These are phyloP conservation scores for Cymbidium sinense DNA, from an alignment of 106 monocot genomes.

Conservation along the genomic window DNA sequence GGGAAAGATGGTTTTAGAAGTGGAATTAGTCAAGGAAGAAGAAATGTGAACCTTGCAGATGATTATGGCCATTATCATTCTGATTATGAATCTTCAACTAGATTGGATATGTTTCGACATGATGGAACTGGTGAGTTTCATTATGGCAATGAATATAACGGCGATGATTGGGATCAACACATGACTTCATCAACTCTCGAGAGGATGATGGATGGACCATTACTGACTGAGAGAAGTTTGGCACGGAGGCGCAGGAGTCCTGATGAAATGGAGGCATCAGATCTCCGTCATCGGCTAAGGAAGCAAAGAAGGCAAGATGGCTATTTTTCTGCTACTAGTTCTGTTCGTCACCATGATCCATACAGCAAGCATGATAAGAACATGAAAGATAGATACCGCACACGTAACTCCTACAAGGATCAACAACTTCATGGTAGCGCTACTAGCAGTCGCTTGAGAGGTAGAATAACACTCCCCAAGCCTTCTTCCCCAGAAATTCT, in stretches of 20 bases:
- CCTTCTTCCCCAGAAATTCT: slow-evolving; percentile 15
- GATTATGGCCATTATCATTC: background rate
- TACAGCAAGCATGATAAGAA: background rate
- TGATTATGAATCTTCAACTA: background rate
- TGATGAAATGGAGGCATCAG: slow-evolving; percentile 32
- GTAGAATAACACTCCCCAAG: slow-evolving; percentile 69
- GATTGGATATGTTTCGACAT: background rate
- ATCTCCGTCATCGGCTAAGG: slow-evolving; percentile 60
- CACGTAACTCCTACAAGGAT: slow-evolving; percentile 8
- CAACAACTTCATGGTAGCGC: slow-evolving; percentile 9
- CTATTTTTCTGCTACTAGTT: slow-evolving; percentile 19
- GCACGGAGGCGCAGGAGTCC: slow-evolving; percentile 16
- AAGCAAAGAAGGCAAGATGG: slow-evolving; percentile 61
- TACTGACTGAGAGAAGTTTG: slow-evolving; percentile 15
- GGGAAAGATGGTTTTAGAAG: slow-evolving; percentile 29
- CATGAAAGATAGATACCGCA: slow-evolving; percentile 20
- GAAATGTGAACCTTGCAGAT: slow-evolving; percentile 1
- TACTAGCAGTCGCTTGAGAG: slow-evolving; percentile 50
- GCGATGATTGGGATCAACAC: background rate
- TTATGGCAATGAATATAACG: background rate
- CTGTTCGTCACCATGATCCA: slow-evolving; percentile 19
- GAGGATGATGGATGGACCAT: slow-evolving; percentile 23
- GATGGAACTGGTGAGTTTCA: background rate
- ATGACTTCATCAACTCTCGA: slow-evolving; percentile 19
- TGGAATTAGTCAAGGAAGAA: slow-evolving; percentile 11